Percentiles rank a stretch among this genome's conserved stretches.
These are phyloP conservation scores for Ophiostoma montium DNA, from an alignment of 2,329 filamentous ascomycete genomes.

Conservation along the genomic window DNA sequence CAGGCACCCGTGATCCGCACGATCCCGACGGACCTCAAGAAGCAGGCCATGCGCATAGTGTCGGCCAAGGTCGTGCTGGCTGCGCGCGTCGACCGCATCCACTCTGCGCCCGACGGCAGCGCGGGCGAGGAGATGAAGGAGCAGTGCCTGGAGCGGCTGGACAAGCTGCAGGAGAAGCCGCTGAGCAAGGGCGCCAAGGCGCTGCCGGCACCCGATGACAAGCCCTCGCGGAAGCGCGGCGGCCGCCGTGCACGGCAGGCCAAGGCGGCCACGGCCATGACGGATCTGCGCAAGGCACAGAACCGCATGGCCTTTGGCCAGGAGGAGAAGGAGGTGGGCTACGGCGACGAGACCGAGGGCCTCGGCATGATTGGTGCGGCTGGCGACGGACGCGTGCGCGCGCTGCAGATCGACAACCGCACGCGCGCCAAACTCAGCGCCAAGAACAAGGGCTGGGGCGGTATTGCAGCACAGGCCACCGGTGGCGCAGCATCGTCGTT, in stretches of 20 bases:
- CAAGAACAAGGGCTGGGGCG: conserved; percentile 93
- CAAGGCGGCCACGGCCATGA: conserved; percentile 95
- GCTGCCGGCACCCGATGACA: conserved; percentile 86
- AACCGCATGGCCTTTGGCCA: conserved; percentile 94
- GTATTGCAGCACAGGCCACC: conserved; percentile 31
- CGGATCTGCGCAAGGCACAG: conserved; percentile 86
- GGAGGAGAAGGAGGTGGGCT: conserved; percentile 87
- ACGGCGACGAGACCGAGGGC: conserved; percentile 75
- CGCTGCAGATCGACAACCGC: conserved; percentile 78
- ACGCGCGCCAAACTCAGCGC: conserved; percentile 87
- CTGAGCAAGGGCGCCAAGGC: conserved; percentile 80
- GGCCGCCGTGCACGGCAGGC: conserved; percentile 81
- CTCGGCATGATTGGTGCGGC: conserved; percentile 89
- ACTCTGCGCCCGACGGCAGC: conserved; percentile 67
- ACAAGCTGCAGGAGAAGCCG: conserved; percentile 84
- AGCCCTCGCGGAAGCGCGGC: conserved; percentile 82
- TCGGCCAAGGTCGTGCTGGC: conserved; percentile 89
- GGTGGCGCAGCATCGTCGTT: conserved; percentile 65
- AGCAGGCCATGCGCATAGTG: conserved; percentile 89
- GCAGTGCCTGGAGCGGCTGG: conserved; percentile 70
- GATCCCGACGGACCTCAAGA: conserved; percentile 75
- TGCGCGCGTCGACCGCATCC: conserved; percentile 75
- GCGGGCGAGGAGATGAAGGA: conserved; percentile 71
- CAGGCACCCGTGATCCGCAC: conserved; percentile 78
- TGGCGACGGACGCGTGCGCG: conserved; percentile 79